Evolutionary conservation across 106 monocot species (phyloP), one percentile per base, ranked within the genome.

Genomic region (Posidonia australis): DNA sequence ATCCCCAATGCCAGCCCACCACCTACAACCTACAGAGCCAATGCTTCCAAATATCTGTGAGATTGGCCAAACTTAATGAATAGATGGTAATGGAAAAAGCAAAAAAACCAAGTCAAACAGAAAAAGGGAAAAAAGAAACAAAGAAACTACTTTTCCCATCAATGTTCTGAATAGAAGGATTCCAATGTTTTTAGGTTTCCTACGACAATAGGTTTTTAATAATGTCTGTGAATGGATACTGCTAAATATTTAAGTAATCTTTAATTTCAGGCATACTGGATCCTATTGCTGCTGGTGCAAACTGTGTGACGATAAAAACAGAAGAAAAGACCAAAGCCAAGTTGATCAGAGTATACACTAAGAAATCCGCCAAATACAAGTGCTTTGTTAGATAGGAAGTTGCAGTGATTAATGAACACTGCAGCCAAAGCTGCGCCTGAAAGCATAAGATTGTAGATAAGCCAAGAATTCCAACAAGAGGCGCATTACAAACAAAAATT

Each of bases 231-330:
- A 12, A 14, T 28, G 14, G 58, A 27, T 16, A 29, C 19, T 21
- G 18, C 75, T 64, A 74, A 94, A 89, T 90, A 79, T 96, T 96
- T 70, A 96, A 75, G 74, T 96, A 96, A 42, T 90, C 96, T 75
- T 96, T 96, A 42, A 96, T 96, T 60, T 96, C 96, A 43, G 96
- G 96, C 65, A 96, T 96, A 83, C 96, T 90, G 77, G 96, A 96
- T 58, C 96, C 96, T 32, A 87, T 87, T 58, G 96, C 96, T 74
- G 96, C 96, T 71, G 96, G 96, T 41, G 96, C 96, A 77, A 96
- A 96, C 30, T 85, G 76, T 60, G 96, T 96, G 51, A 96, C 70
- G 21, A 90, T 90, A 69, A 67, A 80, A 18, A 83, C 96, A 71
- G 96, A 96, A 69, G 87, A 85, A 74, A 90, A 79, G 16, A 87